A percentile compares a stretch with the other conserved stretches of the same genome.
These are phyloP conservation scores for Eurotiales sp. DNA, from an alignment of 2,329 filamentous ascomycete genomes.

Conservation along the genomic window DNA sequence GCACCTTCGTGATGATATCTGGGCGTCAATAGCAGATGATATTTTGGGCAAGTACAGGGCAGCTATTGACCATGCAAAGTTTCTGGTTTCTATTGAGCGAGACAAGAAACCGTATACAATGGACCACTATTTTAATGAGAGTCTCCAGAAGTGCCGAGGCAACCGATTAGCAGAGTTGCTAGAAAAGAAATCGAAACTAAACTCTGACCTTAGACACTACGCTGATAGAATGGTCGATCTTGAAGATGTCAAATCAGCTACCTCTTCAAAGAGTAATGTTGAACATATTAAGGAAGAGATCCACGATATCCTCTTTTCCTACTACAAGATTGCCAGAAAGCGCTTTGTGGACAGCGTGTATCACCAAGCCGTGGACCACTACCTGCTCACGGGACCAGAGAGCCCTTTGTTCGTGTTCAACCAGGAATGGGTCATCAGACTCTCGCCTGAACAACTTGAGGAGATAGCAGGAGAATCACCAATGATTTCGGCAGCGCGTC, in stretches of 20 bases:
- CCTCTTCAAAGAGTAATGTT: conserved; percentile 9
- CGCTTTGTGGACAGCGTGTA: conserved; percentile 63
- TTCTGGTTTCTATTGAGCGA: conserved; percentile 53
- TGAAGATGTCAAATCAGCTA: conserved; percentile 1
- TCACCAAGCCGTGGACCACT: conserved; percentile 55
- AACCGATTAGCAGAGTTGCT: conserved; percentile 5
- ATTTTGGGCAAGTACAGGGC: conserved; percentile 45
- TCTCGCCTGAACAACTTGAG: conserved; percentile 28
- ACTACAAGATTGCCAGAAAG: conserved; percentile 59
- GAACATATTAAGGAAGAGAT: conserved; percentile 32
- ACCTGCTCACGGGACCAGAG: conserved; percentile 47
- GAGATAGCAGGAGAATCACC: conserved; percentile 3
- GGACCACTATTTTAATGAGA: conserved; percentile 48
- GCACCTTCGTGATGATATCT: conserved; percentile 41
- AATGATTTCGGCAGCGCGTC: conserved; percentile 1
- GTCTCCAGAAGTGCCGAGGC: conserved; percentile 2
- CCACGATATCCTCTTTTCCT: conserved; percentile 57
- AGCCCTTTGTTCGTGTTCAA: conserved; percentile 51
- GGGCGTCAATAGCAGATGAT: conserved; percentile 42
- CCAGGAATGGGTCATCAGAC: conserved; percentile 46
- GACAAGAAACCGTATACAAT: conserved; percentile 46
- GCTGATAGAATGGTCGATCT: conserved; percentile 6
- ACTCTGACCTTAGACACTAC: background rate
- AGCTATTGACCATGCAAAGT: conserved; percentile 48
- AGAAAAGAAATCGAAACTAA: conserved; percentile 2